Conservation (phyloP, 768 basidiomycete species). For the Russula foetens region DNA sequence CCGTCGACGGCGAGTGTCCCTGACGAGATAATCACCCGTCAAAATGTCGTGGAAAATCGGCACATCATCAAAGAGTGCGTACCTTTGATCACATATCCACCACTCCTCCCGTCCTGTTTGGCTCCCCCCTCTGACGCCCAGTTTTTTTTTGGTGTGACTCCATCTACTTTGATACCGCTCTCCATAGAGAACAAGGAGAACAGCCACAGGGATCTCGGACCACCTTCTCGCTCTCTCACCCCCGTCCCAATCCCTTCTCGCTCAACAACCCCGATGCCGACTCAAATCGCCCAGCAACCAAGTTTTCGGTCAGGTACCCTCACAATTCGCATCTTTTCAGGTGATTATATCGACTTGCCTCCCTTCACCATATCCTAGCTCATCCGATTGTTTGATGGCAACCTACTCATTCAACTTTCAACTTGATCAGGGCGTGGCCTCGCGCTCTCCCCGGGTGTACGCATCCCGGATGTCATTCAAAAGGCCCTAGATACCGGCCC, state of each 20-base stretch:
- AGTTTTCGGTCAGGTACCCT: slow-evolving; percentile 84
- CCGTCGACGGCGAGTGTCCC: not conserved
- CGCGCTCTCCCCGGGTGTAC: slow-evolving; percentile 65
- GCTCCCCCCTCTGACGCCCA: not conserved
- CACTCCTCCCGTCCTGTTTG: not conserved
- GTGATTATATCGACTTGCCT: slow-evolving; percentile 32
- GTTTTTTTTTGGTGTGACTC: not conserved
- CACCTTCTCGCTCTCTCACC: slow-evolving; percentile 69
- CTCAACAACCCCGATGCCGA: slow-evolving; percentile 62
- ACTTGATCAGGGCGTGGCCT: slow-evolving; percentile 66
- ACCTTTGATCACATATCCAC: slow-evolving; percentile 12
- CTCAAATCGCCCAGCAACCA: slow-evolving; percentile 24
- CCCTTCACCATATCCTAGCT: not conserved
- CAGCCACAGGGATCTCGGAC: slow-evolving; percentile 50
- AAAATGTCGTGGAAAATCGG: slow-evolving; percentile 54
- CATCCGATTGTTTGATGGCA: not conserved
- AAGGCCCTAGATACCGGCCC: slow-evolving; percentile 63
- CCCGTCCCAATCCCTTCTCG: slow-evolving; percentile 61
- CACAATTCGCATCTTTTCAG: slow-evolving; percentile 92
- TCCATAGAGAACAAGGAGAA: slow-evolving; percentile 53
- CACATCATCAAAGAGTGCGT: slow-evolving; percentile 29
- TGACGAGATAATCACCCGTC: slow-evolving; percentile 3
- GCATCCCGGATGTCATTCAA: slow-evolving; percentile 79
- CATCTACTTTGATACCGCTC: not conserved
- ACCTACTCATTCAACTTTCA: not conserved